Conservation (phyloP, 1,284 basidiomycete genomes). For the Rhizoctonia solani region DNA sequence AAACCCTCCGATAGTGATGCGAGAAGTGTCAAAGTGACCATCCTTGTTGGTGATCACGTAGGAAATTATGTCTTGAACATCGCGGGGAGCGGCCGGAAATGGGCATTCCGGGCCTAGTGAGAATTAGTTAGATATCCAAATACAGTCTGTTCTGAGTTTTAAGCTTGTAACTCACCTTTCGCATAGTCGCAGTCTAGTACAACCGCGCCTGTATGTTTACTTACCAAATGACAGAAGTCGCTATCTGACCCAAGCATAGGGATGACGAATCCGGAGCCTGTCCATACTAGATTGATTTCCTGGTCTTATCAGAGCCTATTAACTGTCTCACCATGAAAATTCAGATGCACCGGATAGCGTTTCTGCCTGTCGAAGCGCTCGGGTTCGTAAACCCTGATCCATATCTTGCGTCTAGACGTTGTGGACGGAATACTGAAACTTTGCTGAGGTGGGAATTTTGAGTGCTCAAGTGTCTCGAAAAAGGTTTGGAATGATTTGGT, state of each 20-base stretch:
- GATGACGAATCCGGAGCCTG: constrained; percentile 22
- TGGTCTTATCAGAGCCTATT: neutral
- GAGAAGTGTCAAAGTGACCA: constrained; percentile 20
- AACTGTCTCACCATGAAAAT: constrained; percentile 15
- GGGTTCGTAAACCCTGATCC: constrained; percentile 3
- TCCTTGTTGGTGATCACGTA: constrained; percentile 23
- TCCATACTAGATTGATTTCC: neutral
- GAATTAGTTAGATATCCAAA: neutral
- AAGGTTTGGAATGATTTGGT: neutral
- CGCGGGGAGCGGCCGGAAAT: constrained; percentile 28
- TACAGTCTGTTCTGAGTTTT: neutral
- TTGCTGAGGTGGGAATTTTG: neutral
- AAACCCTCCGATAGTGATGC: constrained; percentile 23
- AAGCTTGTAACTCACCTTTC: neutral
- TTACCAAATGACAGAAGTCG: constrained; percentile 21
- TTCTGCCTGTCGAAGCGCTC: neutral
- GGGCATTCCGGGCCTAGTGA: constrained; percentile 16
- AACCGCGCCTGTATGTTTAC: neutral
- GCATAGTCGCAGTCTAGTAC: constrained; percentile 32
- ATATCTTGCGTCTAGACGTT: neutral
- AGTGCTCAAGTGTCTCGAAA: neutral
- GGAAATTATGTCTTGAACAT: neutral
- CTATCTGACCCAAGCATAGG: constrained; percentile 6
- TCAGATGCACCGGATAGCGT: constrained; percentile 31
- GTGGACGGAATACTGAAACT: neutral